Base-by-base conservation (phyloP, 805 yeast genomes). In the Wickerhamomyces subpelliculosus region DNA sequence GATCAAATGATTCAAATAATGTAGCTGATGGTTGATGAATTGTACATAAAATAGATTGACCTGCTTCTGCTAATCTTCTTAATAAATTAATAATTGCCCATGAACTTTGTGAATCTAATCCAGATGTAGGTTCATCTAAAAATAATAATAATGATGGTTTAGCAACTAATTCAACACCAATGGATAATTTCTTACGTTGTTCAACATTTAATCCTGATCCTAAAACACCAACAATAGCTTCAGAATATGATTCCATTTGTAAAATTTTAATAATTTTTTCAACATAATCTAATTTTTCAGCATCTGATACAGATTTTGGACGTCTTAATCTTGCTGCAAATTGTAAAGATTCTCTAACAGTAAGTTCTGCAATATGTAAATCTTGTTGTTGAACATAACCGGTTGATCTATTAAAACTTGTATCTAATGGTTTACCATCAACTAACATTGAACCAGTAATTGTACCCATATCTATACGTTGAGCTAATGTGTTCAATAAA, bases 21-120 rank as follows among this genome's bases (percentile, higher is more conserved):
- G 72, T 63, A 29, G 81, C 81, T 29, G 80, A 73, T 34, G 84
- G 84, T 58, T 78, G 84, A 55, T 78, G 83, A 49, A 78, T 78
- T 14, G 84, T 74, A 61, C 80, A 75, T 40, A 76, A 60, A 45
- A 76, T 68, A n/a, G 77, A 73, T 51, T 72, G 78, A 17, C 78
- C 78, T 30, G 74, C 68, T 31, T 65, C 65, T 7, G 72, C 79
- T 51, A 68, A 63, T 36, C 63, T 64, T 48, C 65, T 68, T 51
- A 70, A 61, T 45, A 75, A 69, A 49, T 71, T 68, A 40, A 74
- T 64, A 48, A 76, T 72, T 12, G 80, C 68, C 77, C 78, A 69
- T 11, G 81, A 75, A 21, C 80, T 71, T 49, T 70, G 74, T 5
- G 80, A 70, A 48, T 75, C 80, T 44, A 74, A 57, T 29, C 80